Conservation (phyloP, 2,329 filamentous ascomycete genomes). For the Byssochlamys sp. region DNA sequence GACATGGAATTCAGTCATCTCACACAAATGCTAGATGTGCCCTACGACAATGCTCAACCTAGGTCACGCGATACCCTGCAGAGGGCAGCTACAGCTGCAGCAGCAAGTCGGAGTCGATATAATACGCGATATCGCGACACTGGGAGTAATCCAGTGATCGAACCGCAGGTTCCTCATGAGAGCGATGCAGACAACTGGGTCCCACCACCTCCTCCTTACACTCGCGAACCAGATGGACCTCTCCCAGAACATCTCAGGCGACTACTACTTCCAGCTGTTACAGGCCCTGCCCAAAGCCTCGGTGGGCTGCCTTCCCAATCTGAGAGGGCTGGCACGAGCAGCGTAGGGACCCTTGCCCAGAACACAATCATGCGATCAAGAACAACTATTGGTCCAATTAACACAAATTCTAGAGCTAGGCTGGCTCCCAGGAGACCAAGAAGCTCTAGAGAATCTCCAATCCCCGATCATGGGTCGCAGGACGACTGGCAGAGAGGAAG, state of each 20-base stretch:
- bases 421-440: conserved; percentile 11
- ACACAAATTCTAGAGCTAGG: conserved; percentile 15
- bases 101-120: conserved; percentile 59
- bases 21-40: conserved; percentile 57
- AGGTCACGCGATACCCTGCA: conserved; percentile 61
- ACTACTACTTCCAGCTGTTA: conserved; percentile 21
- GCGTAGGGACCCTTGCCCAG: conserved; percentile 14
- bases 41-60: conserved; percentile 63
- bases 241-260: conserved; percentile 29
- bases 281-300: conserved; percentile 9
- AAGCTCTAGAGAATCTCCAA: conserved; percentile 10
- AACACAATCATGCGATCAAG: conserved; percentile 14
- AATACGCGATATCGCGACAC: conserved; percentile 38
- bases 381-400: conserved; percentile 19
- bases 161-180: conserved; percentile 67
- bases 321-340: conserved; percentile 17
- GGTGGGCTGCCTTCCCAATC: conserved; percentile 8
- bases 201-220: conserved; percentile 70
- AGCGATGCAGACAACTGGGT: conserved; percentile 85
- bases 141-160: conserved; percentile 31
- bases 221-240: conserved; percentile 24
- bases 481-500: conserved; percentile 8
- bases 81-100: conserved; percentile 64
- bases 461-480: conserved; percentile 1
- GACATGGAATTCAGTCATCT: conserved; percentile 14